Evolutionary conservation across 306 rosid genomes (phyloP).

Genomic region (Castanea crenata): DNA sequence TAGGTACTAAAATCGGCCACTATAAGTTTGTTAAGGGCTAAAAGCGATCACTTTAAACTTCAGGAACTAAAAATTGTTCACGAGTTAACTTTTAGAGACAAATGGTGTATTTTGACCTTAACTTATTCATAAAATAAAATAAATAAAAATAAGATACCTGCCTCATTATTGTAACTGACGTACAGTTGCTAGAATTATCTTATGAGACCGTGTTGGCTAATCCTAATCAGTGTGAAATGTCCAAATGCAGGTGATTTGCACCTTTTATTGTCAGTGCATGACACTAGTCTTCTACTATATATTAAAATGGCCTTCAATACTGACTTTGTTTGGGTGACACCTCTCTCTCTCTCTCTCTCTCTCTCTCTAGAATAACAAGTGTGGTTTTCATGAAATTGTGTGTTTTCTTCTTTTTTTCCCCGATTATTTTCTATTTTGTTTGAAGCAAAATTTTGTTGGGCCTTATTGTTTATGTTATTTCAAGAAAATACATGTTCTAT

Average conservation of each 20-base stretch:
- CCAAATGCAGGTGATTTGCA: neutral
- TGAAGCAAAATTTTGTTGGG: neutral
- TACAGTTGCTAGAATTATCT: neutral
- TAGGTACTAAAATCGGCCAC: no score
- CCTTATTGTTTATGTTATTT: neutral
- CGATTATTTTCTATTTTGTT: neutral
- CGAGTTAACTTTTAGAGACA: no score
- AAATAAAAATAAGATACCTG: neutral
- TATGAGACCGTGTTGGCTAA: neutral
- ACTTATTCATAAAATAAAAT: no score
- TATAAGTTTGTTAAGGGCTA: no score
- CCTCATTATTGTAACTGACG: neutral
- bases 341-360: neutral
- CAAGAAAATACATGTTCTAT: neutral
- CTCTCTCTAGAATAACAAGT: neutral
- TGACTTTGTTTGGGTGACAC: neutral
- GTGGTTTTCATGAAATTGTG: neutral
- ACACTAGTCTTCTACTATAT: neutral
- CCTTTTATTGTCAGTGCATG: neutral
- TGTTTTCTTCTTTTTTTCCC: neutral
- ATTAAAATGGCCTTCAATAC: neutral
- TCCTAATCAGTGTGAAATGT: neutral
- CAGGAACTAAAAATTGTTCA: no score
- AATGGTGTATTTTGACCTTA: no score
- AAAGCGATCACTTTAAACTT: no score